Base-by-base conservation (phyloP, 805 yeast species). In the Isabelozyma heimii region DNA sequence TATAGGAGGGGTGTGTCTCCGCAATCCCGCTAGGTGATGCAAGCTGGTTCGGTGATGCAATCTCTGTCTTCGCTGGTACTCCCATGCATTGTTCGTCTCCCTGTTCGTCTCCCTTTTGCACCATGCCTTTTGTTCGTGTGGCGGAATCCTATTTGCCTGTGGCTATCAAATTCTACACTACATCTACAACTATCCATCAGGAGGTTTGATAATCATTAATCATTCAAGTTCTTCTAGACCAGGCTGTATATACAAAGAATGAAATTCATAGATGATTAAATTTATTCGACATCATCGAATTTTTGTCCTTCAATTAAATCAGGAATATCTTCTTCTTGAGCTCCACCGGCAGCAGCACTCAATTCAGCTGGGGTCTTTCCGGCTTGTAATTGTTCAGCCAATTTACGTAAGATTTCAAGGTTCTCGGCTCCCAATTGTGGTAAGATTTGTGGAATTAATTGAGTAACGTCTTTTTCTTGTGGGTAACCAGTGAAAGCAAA, bases 351-450 rank as follows among this genome's bases (percentile, higher is more conserved):
- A 57, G 67, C 75, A 50, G 75, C 79, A 55, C 70, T 75, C 53
- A 69, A 76, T 55, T 71, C 77, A 42, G 67, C 69, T 44, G 77
- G 81, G 46, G 76, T 76, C 61, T 73, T 79, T 52, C 78, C 83
- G 49, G 76, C 75, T 79, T 89, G 91, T 73, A 89, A 75, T 73
- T 88, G 91, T 75, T 88, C 88, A 55, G 97, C 97, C 72, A 92
- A 80, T 76, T 86, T 82, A 70, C 89, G 85, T 73, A 92, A 82
- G 74, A 89, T 85, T 69, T 86, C 88, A 70, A 90, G 84, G 76
- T 94, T 89, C 75, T 92, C 98, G 60, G 96, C 89, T 67, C 97
- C 97, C 76, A 92, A 82, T 81, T 91, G 97, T 63, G 96, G 91
- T 69, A 92, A 83, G 75, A 92, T 90, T 74, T 84, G 87, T 65